A percentile compares a stretch with the other conserved stretches of the same genome.
phyloP scores from a whole-genome alignment of 306 rosid species.

The Prunus mume region DNA sequence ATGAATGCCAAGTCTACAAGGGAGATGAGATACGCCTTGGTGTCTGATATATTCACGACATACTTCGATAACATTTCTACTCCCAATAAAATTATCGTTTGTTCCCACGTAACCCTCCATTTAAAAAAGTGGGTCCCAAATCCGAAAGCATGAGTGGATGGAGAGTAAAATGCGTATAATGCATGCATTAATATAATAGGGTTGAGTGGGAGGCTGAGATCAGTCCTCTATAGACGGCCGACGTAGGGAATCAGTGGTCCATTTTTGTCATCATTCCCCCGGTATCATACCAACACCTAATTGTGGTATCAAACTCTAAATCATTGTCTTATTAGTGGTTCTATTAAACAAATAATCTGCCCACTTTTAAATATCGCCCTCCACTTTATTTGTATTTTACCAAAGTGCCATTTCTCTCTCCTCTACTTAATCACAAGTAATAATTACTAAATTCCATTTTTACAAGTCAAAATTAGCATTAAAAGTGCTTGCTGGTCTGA shows the following conservation, averaged over 20 bases:
- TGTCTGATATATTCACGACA: no score
- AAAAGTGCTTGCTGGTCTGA: no score
- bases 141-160: no score
- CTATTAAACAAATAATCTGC: slow-evolving; percentile 25
- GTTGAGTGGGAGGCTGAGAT: slow-evolving; percentile 42
- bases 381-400: slow-evolving; percentile 26
- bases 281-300: slow-evolving; percentile 47
- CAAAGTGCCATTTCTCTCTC: slow-evolving; percentile 21
- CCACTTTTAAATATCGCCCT: slow-evolving; percentile 34
- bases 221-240: slow-evolving; percentile 59
- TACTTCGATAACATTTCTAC: no score
- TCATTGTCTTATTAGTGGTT: slow-evolving; percentile 40
- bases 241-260: slow-evolving; percentile 26
- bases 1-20: no score
- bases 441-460: no score
- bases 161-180: no score
- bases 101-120: no score
- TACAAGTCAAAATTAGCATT: no score
- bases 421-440: not conserved
- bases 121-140: no score
- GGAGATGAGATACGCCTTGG: no score
- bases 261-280: slow-evolving; percentile 45
- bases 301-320: slow-evolving; percentile 38
- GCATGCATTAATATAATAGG: not conserved
- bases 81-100: no score